Evolutionary conservation across 352 stramenopile species (phyloP).

Genomic region (Phytophthora kernoviae): DNA sequence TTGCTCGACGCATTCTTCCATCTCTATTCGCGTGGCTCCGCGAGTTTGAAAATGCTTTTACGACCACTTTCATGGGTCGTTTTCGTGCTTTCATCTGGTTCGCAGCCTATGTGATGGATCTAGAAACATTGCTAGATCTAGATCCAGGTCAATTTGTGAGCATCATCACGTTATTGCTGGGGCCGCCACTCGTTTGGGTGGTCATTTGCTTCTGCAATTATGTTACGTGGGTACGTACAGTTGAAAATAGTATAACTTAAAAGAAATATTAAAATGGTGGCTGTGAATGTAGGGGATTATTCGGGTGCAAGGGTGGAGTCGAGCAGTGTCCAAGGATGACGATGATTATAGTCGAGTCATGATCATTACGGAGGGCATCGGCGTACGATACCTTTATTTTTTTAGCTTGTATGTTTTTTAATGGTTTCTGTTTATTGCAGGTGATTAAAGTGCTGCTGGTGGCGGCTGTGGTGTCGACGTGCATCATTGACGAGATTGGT

Average conservation of each 20-base stretch:
- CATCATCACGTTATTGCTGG: slow-evolving; percentile 67
- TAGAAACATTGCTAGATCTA: slow-evolving; percentile 48
- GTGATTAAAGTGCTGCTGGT: slow-evolving; percentile 86
- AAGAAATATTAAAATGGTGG: no score
- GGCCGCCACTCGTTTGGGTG: slow-evolving; percentile 78
- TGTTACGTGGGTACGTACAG: slow-evolving; percentile 61
- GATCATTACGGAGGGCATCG: slow-evolving; percentile 88
- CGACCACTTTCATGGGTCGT: slow-evolving; percentile 81
- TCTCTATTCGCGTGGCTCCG: slow-evolving; percentile 73
- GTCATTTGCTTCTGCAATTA: slow-evolving; percentile 87
- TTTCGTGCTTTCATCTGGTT: slow-evolving; percentile 82
- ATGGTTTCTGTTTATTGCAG: slow-evolving; percentile 23
- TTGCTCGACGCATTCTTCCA: slow-evolving; percentile 64
- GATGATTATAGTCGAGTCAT: slow-evolving; percentile 87
- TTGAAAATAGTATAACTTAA: background rate
- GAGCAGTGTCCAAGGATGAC: slow-evolving; percentile 66
- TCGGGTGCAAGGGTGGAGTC: slow-evolving; percentile 82
- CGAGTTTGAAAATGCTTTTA: slow-evolving; percentile 81
- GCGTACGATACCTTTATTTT: slow-evolving; percentile 41
- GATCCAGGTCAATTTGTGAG: slow-evolving; percentile 47
- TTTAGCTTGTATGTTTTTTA: background rate
- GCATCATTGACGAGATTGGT: slow-evolving; percentile 84
- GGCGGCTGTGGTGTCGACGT: slow-evolving; percentile 81
- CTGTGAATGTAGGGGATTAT: slow-evolving; percentile 72
- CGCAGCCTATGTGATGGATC: slow-evolving; percentile 67